Conservation (phyloP, 345 rosid genomes). For the Ceriops zippeliana region DNA sequence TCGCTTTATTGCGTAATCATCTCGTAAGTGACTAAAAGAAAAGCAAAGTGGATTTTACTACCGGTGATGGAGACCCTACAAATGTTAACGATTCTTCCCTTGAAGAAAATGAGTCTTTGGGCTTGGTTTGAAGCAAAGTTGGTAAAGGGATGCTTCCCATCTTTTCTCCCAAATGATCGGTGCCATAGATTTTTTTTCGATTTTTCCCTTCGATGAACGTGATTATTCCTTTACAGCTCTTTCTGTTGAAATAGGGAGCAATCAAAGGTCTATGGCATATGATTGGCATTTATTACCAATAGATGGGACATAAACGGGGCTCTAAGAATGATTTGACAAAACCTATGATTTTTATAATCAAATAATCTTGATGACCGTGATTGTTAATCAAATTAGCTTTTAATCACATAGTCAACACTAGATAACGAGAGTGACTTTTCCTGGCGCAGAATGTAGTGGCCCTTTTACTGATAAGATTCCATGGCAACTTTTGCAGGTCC, state of each 20-base stretch:
- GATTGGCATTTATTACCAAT: background rate
- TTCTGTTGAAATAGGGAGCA: background rate
- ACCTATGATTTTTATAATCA: constrained; percentile 8
- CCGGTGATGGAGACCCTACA: constrained; percentile 25
- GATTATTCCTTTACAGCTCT: background rate
- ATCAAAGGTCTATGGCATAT: background rate
- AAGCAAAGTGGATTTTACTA: constrained; percentile 29
- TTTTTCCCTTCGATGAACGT: background rate
- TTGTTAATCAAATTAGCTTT: constrained; percentile 10
- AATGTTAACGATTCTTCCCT: constrained; percentile 26
- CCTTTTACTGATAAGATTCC: background rate
- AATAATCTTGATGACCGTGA: constrained; percentile 16
- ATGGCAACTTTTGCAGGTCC: constrained; percentile 41
- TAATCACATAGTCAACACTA: background rate
- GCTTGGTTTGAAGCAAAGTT: background rate
- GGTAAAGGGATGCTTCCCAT: background rate
- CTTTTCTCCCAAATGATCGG: background rate
- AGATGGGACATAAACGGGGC: constrained; percentile 12
- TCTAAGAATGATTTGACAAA: constrained; percentile 6
- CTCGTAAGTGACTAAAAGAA: constrained; percentile 16
- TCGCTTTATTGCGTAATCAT: constrained; percentile 17
- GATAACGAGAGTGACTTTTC: background rate
- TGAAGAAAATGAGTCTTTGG: background rate
- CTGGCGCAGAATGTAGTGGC: background rate
- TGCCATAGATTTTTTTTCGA: background rate